Evolutionary conservation across 192 early-diverging fungal genomes (phyloP).

Genomic region (Endogone sp.): DNA sequence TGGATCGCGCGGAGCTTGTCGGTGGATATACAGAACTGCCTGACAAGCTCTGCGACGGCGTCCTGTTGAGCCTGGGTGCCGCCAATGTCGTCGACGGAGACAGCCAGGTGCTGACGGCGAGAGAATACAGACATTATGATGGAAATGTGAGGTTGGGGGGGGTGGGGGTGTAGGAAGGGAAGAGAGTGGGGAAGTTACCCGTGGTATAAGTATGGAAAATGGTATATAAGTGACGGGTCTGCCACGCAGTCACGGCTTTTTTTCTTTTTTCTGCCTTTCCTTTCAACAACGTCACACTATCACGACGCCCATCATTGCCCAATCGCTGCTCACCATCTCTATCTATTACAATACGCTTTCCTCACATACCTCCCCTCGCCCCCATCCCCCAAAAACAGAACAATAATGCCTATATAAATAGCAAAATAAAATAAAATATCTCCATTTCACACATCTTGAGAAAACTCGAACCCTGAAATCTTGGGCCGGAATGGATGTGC

Average conservation of each 20-base stretch:
- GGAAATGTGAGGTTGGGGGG: neutral
- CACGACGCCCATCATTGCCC: too few species aligned
- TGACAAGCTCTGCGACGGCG: conserved; percentile 42
- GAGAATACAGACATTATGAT: conserved; percentile 38
- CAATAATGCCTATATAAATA: too few species aligned
- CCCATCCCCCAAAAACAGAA: too few species aligned
- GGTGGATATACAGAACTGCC: conserved; percentile 50
- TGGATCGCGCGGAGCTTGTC: conserved; percentile 54
- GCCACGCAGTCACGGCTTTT: neutral
- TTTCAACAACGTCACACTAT: too few species aligned
- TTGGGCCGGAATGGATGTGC: too few species aligned
- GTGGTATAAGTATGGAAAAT: conserved; percentile 3
- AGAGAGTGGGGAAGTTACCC: conserved; percentile 1
- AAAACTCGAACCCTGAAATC: too few species aligned
- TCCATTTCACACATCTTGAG: too few species aligned
- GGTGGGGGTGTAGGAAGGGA: neutral
- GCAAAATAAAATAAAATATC: too few species aligned
- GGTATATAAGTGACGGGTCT: neutral
- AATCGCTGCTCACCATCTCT: too few species aligned
- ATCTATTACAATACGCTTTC: too few species aligned
- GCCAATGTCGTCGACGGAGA: conserved; percentile 26
- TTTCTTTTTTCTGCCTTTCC: too few species aligned
- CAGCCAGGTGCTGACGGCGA: conserved; percentile 11
- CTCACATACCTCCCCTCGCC: too few species aligned
- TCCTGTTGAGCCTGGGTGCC: conserved; percentile 46